Evolutionary conservation across 371 early-diverging fungal species (phyloP).

Genomic region (Mortierella sp.): DNA sequence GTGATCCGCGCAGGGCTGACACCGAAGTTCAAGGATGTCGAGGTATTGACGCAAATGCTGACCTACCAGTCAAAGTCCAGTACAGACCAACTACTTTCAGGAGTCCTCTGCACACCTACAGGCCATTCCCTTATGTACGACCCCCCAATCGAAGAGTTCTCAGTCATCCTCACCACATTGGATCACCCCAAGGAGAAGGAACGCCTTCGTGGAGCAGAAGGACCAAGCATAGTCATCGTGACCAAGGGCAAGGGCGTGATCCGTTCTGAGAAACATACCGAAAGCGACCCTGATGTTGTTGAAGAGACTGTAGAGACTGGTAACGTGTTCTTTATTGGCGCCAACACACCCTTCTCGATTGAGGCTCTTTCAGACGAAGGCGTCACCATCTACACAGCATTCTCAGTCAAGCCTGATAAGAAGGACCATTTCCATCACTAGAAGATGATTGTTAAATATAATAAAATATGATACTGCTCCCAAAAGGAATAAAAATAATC

Average conservation of each 20-base stretch:
- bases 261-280: slow-evolving; percentile 33
- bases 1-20: slow-evolving; percentile 98
- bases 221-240: slow-evolving; percentile 90
- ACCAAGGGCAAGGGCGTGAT: slow-evolving; percentile 78
- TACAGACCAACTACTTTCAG: slow-evolving; percentile 80
- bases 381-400: slow-evolving; percentile 76
- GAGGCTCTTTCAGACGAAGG: slow-evolving; percentile 56
- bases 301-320: slow-evolving; percentile 61
- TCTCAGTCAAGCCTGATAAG: slow-evolving; percentile 59
- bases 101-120: slow-evolving; percentile 53
- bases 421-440: slow-evolving; percentile 50
- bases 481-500: slow-evolving; percentile 8
- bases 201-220: slow-evolving; percentile 68
- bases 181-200: slow-evolving; percentile 61
- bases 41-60: slow-evolving; percentile 91
- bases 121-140: slow-evolving; percentile 83
- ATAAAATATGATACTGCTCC: background rate
- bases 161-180: slow-evolving; percentile 78
- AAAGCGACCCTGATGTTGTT: slow-evolving; percentile 39
- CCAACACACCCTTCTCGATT: slow-evolving; percentile 65
- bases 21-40: slow-evolving; percentile 98
- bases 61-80: slow-evolving; percentile 90
- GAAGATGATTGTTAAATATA: background rate
- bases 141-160: slow-evolving; percentile 97
- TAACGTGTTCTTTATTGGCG: slow-evolving; percentile 75